Percentiles rank a stretch among this genome's conserved stretches.
phyloP scores from a whole-genome alignment of 2,329 filamentous ascomycete species.

The Cladophialophora bantiana region DNA sequence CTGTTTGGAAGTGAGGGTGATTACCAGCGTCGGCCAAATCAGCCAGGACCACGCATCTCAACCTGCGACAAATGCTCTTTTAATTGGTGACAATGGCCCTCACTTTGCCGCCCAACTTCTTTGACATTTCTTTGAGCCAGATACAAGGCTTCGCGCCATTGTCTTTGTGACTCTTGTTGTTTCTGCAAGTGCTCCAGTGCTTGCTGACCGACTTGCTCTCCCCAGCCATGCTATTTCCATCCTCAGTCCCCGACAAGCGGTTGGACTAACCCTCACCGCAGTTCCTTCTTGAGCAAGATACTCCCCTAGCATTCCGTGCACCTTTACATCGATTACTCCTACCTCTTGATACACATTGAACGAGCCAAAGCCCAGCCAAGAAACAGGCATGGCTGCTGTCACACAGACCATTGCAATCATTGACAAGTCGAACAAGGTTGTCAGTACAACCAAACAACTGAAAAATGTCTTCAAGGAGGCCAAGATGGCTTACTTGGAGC shows the following conservation, averaged over 20 bases:
- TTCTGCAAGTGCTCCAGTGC: slow-evolving; percentile 4
- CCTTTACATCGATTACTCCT: background rate
- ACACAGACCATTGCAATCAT: slow-evolving; percentile 85
- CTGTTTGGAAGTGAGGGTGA: slow-evolving; percentile 13
- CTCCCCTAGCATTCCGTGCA: background rate
- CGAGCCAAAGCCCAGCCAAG: background rate
- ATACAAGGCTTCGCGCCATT: slow-evolving; percentile 14
- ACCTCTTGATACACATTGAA: background rate
- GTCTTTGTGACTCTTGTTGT: slow-evolving; percentile 18
- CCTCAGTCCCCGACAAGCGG: slow-evolving; percentile 5
- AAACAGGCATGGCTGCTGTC: slow-evolving; percentile 45
- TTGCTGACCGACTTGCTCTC: slow-evolving; percentile 33
- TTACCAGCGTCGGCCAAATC: slow-evolving; percentile 19
- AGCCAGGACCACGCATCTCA: slow-evolving; percentile 35
- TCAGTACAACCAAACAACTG: slow-evolving; percentile 89
- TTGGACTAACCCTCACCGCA: slow-evolving; percentile 11
- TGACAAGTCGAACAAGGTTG: slow-evolving; percentile 89
- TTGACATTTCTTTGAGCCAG: slow-evolving; percentile 18
- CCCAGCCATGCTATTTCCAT: slow-evolving; percentile 36
- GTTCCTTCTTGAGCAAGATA: background rate
- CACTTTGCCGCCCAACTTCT: slow-evolving; percentile 32
- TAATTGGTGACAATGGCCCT: slow-evolving; percentile 34
- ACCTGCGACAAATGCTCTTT: slow-evolving; percentile 27
- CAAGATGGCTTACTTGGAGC: slow-evolving; percentile 83
- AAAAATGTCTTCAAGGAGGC: slow-evolving; percentile 92